Evolutionary conservation across 176 grass and related monocot genomes (phyloP).

Genomic region (Phragmites australis): DNA sequence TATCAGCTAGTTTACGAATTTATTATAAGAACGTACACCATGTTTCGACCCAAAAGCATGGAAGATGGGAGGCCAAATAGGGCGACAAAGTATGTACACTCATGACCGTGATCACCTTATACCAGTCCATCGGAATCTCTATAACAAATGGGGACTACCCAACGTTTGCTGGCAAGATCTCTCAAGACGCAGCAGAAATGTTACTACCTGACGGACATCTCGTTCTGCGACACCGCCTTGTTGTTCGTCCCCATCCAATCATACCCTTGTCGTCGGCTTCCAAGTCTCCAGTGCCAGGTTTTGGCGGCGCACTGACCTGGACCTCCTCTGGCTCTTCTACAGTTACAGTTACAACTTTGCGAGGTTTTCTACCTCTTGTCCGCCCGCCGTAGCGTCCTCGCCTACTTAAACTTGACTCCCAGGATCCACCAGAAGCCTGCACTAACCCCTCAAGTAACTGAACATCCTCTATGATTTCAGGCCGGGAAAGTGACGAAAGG

Average conservation of each 20-base stretch:
- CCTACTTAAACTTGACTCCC: constrained; percentile 47
- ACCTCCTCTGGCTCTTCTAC: constrained; percentile 32
- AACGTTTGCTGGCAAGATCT: constrained; percentile 25
- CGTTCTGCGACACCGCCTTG: constrained; percentile 68
- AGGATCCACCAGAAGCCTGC: constrained; percentile 56
- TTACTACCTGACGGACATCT: constrained; percentile 55
- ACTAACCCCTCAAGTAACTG: constrained; percentile 71
- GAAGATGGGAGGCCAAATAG: constrained; percentile 30
- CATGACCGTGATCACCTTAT: constrained; percentile 37
- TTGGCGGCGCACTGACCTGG: constrained; percentile 18
- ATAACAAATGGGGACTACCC: constrained; percentile 9
- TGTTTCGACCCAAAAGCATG: constrained; percentile 44
- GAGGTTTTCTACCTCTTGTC: constrained; percentile 52
- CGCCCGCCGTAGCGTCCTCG: constrained; percentile 34
- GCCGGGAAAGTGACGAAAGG: constrained; percentile 69
- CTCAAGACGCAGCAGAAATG: constrained; percentile 43
- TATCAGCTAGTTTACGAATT: constrained; percentile 43
- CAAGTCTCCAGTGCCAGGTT: constrained; percentile 33
- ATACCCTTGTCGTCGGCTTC: constrained; percentile 64
- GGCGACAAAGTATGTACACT: constrained; percentile 48
- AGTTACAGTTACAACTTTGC: constrained; percentile 32
- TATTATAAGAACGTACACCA: constrained; percentile 48
- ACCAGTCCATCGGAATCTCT: constrained; percentile 39
- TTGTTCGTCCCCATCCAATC: constrained; percentile 84
- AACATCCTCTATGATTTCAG: constrained; percentile 87